Evolutionary conservation across 495 filamentous ascomycete genomes (phyloP).

Genomic region (Xylaria scruposa): DNA sequence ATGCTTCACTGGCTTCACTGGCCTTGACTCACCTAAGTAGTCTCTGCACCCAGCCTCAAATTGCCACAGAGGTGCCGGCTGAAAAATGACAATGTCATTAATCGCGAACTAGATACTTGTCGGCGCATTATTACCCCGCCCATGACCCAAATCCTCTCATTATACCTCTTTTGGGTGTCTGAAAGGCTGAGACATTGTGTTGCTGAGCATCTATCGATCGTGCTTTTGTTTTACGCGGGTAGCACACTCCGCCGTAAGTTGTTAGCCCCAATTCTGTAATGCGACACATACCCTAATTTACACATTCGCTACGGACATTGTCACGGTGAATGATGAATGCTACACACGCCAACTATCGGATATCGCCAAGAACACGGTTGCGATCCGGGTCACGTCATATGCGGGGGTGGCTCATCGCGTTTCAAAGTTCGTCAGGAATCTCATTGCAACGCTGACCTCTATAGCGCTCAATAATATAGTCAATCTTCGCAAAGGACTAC

Average conservation of each 20-base stretch:
- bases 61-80: not conserved
- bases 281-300: too few species aligned
- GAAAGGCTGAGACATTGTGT: not conserved
- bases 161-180: not conserved
- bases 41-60: conserved; percentile 5
- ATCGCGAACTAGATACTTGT: not conserved
- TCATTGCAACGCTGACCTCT: not conserved
- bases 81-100: not conserved
- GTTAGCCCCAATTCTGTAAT: not conserved
- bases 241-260: not conserved
- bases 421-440: not conserved
- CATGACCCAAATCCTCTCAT: not conserved
- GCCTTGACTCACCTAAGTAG: not conserved
- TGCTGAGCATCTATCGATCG: not conserved
- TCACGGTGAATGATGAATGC: too few species aligned
- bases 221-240: not conserved
- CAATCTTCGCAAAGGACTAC: not conserved
- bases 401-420: not conserved
- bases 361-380: not conserved
- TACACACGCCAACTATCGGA: too few species aligned
- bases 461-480: not conserved
- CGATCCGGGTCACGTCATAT: not conserved
- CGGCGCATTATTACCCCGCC: not conserved
- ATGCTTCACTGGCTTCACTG: not conserved
- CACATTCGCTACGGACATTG: too few species aligned